Percentiles rank a stretch among this genome's conserved stretches.
Conservation (phyloP, 2,329 filamentous ascomycete species). For the Pseudodiploospora longispora region DNA sequence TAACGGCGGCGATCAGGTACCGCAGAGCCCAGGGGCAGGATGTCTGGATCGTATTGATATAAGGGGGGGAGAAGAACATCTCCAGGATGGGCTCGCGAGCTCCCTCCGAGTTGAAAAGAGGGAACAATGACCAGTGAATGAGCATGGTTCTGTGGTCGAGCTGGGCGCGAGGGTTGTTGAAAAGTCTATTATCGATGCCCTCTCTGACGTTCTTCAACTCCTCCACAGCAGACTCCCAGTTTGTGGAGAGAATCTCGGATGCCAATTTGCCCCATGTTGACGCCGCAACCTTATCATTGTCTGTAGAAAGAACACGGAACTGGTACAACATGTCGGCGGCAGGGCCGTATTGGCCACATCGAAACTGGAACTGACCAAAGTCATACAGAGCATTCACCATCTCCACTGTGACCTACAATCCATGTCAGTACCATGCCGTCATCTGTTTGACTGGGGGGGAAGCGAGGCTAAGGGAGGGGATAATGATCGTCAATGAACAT, state of each 20-base stretch:
- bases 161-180: slow-evolving; percentile 92
- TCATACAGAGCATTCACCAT: slow-evolving; percentile 96
- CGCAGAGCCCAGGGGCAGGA: slow-evolving; percentile 93
- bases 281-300: slow-evolving; percentile 93
- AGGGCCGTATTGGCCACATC: slow-evolving; percentile 85
- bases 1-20: slow-evolving; percentile 88
- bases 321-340: slow-evolving; percentile 92
- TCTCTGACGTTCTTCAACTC: slow-evolving; percentile 87
- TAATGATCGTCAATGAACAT: not conserved
- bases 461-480: not conserved
- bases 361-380: slow-evolving; percentile 95
- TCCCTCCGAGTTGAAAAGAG: slow-evolving; percentile 94
- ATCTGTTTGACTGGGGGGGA: not conserved
- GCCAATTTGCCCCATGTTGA: slow-evolving; percentile 98
- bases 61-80: slow-evolving; percentile 92
- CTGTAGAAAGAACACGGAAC: slow-evolving; percentile 95
- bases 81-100: slow-evolving; percentile 88
- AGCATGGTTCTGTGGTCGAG: slow-evolving; percentile 95
- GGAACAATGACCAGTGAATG: slow-evolving; percentile 97
- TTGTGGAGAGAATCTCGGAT: slow-evolving; percentile 87
- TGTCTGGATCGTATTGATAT: slow-evolving; percentile 99
- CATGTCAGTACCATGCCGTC: slow-evolving; percentile 3
- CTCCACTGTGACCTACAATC: slow-evolving; percentile 66
- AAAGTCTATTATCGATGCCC: slow-evolving; percentile 86
- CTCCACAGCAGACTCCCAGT: slow-evolving; percentile 91